Evolutionary conservation across 2,329 filamentous ascomycete genomes (phyloP).

Genomic region (Colletotrichum gigasporum): DNA sequence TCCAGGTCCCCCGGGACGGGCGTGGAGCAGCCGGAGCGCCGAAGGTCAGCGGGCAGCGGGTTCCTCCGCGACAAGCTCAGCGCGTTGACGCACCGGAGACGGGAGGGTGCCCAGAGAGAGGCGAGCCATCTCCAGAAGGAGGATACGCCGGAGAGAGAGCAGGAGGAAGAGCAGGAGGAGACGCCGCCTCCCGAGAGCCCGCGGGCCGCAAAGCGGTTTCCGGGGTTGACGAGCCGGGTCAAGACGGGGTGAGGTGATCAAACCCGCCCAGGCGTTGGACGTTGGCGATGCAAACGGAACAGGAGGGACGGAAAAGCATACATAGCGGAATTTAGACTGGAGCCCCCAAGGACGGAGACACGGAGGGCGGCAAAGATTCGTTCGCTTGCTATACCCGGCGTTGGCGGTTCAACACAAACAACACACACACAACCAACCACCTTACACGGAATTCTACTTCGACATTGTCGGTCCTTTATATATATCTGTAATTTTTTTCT

Average conservation of each 20-base stretch:
- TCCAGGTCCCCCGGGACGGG: slow-evolving; percentile 33
- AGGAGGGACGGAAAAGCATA: background rate
- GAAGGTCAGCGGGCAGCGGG: slow-evolving; percentile 40
- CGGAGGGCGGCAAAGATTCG: background rate
- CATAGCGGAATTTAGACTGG: background rate
- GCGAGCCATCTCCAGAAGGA: slow-evolving; percentile 11
- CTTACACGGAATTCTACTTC: no score
- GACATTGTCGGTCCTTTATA: no score
- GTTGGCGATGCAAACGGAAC: no score
- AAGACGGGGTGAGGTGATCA: slow-evolving; percentile 28
- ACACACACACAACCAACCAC: no score
- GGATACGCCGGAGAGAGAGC: slow-evolving; percentile 17
- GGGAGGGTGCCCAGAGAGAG: slow-evolving; percentile 34
- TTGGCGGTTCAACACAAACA: background rate
- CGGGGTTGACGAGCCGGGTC: slow-evolving; percentile 9
- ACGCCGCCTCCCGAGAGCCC: slow-evolving; percentile 5
- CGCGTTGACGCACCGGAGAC: slow-evolving; percentile 38
- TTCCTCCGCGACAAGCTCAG: slow-evolving; percentile 49
- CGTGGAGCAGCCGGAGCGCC: slow-evolving; percentile 29
- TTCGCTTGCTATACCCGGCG: slow-evolving; percentile 10
- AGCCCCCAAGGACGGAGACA: background rate
- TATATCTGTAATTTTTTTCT: no score
- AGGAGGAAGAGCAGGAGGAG: slow-evolving; percentile 29
- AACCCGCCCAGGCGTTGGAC: no score
- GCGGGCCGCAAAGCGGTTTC: slow-evolving; percentile 7